Percentiles rank a stretch among this genome's conserved stretches.
These are phyloP conservation scores for Ogataea zsoltii DNA, from an alignment of 805 yeast genomes.

Conservation along the genomic window DNA sequence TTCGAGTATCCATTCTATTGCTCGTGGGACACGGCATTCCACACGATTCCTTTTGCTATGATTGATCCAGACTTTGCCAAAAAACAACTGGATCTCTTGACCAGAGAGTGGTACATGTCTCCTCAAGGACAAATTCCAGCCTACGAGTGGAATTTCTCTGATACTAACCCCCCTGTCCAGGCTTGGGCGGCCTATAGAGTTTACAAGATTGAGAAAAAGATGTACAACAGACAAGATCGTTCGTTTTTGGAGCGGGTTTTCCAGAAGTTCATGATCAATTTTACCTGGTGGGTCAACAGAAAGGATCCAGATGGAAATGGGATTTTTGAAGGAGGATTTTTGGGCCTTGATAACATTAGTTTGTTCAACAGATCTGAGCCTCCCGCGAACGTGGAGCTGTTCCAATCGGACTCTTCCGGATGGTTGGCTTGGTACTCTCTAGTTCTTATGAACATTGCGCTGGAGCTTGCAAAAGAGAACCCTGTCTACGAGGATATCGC, in stretches of 20 bases:
- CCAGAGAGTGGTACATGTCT: constrained; percentile 97
- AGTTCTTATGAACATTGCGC: constrained; percentile 89
- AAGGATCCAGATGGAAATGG: constrained; percentile 85
- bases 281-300: constrained; percentile 97
- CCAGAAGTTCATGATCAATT: constrained; percentile 84
- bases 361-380: constrained; percentile 91
- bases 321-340: constrained; percentile 91
- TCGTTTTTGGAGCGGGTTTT: constrained; percentile 88
- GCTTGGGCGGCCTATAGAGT: constrained; percentile 93
- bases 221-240: constrained; percentile 79
- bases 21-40: constrained; percentile 97
- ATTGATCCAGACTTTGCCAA: constrained; percentile 92
- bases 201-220: constrained; percentile 81
- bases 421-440: constrained; percentile 95
- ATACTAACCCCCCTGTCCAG: constrained; percentile 97
- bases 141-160: constrained; percentile 93
- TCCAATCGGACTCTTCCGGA: constrained; percentile 95
- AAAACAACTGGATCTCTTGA: constrained; percentile 78
- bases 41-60: constrained; percentile 89
- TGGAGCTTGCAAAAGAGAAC: constrained; percentile 82
- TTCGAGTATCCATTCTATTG: constrained; percentile 97
- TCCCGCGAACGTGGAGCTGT: constrained; percentile 87
- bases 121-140: constrained; percentile 98
- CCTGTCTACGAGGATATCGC: constrained; percentile 92
- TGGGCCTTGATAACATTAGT: constrained; percentile 92